Evolutionary conservation across 768 basidiomycete species (phyloP).

Genomic region (Rhodotorula graminis): DNA sequence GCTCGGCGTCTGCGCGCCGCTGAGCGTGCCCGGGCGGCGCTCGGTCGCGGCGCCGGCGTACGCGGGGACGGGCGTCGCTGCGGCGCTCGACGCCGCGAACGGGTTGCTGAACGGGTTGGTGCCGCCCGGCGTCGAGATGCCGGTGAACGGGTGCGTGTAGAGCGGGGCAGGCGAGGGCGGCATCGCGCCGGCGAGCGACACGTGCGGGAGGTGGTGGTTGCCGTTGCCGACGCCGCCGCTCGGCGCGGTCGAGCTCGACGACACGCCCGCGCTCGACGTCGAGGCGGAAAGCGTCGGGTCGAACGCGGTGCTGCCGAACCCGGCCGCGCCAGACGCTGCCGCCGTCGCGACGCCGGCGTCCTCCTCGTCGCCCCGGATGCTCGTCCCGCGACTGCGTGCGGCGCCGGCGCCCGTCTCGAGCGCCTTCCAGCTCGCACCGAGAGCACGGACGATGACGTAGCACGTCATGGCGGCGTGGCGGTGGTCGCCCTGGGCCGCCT

Average conservation of each 20-base stretch:
- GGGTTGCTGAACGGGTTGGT: conserved; percentile 24
- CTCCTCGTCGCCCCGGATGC: neutral
- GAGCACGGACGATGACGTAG: conserved; percentile 12
- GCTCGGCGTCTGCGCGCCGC: conserved; percentile 7
- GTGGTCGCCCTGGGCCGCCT: conserved; percentile 17
- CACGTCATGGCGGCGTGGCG: conserved; percentile 26
- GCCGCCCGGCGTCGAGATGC: neutral
- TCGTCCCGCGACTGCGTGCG: neutral
- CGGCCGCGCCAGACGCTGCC: neutral
- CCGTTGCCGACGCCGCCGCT: too few relatives aligned
- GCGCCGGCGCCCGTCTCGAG: conserved; percentile 10
- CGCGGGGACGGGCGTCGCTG: conserved; percentile 5
- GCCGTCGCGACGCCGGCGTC: neutral
- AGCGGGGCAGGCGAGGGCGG: conserved; percentile 8
- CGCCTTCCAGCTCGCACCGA: conserved; percentile 30
- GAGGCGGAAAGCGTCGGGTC: neutral
- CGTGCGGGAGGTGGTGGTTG: neutral
- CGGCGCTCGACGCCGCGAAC: conserved; percentile 14
- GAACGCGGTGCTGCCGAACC: neutral
- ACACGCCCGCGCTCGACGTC: neutral
- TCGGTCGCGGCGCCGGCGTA: neutral
- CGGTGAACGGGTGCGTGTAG: neutral
- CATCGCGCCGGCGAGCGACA: conserved; percentile 12
- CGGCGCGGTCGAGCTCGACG: neutral
- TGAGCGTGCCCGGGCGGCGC: neutral